These are phyloP conservation scores for Ogataea allantospora DNA, from an alignment of 805 yeast species.

Conservation along the genomic window DNA sequence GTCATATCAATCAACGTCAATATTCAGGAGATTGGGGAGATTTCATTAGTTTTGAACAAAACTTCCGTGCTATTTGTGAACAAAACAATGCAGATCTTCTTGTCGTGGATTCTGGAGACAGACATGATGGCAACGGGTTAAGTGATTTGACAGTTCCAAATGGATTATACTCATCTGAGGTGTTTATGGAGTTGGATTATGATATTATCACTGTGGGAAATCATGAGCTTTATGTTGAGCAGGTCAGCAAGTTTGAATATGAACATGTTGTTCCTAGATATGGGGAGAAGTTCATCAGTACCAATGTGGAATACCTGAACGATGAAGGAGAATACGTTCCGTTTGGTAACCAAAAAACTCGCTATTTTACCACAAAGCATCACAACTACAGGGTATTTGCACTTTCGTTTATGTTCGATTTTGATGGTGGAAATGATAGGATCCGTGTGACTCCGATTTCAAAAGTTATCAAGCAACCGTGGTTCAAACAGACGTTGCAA, in stretches of 20 bases:
- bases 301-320: constrained; percentile 62
- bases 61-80: constrained; percentile 37
- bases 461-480: constrained; percentile 50
- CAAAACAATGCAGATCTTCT: constrained; percentile 58
- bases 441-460: constrained; percentile 64
- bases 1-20: constrained; percentile 75
- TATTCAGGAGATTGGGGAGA: constrained; percentile 94
- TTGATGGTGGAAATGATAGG: constrained; percentile 54
- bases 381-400: constrained; percentile 55
- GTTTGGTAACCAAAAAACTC: constrained; percentile 63
- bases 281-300: constrained; percentile 64
- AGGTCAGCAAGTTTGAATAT: constrained; percentile 63
- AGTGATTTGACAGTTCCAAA: constrained; percentile 75
- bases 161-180: constrained; percentile 59
- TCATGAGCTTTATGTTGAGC: constrained; percentile 79
- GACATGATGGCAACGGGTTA: constrained; percentile 92
- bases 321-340: constrained; percentile 49
- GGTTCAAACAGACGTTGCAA: constrained; percentile 57
- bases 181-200: constrained; percentile 64
- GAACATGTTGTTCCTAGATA: constrained; percentile 55
- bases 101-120: constrained; percentile 85
- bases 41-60: constrained; percentile 63
- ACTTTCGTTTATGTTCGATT: constrained; percentile 79
- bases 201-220: constrained; percentile 86
- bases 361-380: constrained; percentile 63